A percentile compares a stretch with the other conserved stretches of the same genome.
Conservation (phyloP, 2,329 filamentous ascomycete species). For the Apiospora marii region DNA sequence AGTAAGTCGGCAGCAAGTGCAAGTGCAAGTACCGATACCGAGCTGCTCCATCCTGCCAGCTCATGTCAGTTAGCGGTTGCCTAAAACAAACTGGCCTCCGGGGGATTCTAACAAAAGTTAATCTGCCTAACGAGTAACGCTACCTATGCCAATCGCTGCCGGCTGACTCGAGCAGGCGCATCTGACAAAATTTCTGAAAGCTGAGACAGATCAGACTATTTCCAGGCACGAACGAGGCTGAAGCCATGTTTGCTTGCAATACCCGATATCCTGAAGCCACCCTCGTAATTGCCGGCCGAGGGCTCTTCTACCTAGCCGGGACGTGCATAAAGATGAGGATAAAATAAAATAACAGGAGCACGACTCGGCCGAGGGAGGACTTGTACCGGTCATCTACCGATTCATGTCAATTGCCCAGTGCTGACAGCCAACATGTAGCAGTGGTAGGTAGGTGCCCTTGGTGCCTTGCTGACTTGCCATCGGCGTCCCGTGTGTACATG, state of each 20-base stretch:
- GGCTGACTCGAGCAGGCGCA: constrained; percentile 9
- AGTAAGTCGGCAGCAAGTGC: background rate
- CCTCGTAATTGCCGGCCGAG: background rate
- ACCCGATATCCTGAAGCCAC: background rate
- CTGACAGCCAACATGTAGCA: background rate
- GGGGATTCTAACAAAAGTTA: background rate
- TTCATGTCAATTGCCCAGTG: background rate
- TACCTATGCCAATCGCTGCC: background rate
- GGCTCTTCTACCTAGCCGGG: background rate
- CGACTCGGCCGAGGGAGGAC: background rate
- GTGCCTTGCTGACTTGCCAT: background rate
- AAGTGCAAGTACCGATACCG: background rate
- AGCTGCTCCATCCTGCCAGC: background rate
- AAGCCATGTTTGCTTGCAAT: constrained; percentile 17
- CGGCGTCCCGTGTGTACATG: background rate
- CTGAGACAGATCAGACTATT: background rate
- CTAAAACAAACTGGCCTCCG: background rate
- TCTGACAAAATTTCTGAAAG: constrained; percentile 4
- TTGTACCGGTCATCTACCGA: constrained; percentile 2
- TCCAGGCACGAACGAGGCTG: constrained; percentile 19
- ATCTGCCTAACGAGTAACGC: constrained; percentile 4
- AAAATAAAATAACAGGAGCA: background rate
- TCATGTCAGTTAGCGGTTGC: background rate
- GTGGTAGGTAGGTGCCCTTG: background rate
- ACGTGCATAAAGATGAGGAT: background rate